Percentiles rank a stretch among this genome's conserved stretches.
Conservation (phyloP, 139 green algal genomes). For the Deuterostichococcus epilithicus region DNA sequence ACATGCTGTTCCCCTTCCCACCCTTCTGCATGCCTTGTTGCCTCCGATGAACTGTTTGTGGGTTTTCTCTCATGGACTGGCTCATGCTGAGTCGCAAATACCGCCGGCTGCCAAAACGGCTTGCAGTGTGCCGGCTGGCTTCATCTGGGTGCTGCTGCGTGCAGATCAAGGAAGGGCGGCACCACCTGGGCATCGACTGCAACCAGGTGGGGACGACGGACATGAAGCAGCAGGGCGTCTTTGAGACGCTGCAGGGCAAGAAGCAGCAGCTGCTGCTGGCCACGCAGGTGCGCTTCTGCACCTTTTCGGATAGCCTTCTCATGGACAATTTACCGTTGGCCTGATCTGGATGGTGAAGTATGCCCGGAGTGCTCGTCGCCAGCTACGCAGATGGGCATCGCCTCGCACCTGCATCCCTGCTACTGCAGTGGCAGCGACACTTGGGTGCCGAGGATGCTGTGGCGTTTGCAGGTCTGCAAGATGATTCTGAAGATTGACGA, state of each 20-base stretch:
- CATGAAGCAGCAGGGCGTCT: conserved; percentile 98
- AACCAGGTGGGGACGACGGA: conserved; percentile 95
- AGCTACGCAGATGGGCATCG: neutral
- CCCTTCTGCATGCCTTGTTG: neutral
- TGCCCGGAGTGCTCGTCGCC: neutral
- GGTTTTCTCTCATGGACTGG: conserved; percentile 2
- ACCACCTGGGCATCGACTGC: conserved; percentile 96
- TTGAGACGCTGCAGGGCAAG: conserved; percentile 98
- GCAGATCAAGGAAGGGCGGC: conserved; percentile 81
- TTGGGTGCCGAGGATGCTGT: neutral
- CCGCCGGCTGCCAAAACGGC: neutral
- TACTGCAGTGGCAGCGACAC: neutral
- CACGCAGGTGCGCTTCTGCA: conserved; percentile 82
- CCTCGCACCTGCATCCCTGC: neutral
- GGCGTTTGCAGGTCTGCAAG: conserved; percentile 83
- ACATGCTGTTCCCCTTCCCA: no score
- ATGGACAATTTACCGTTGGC: no score
- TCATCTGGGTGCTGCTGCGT: conserved; percentile 34
- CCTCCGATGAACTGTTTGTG: conserved; percentile 2
- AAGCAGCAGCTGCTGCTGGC: conserved; percentile 98
- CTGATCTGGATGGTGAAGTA: conserved; percentile 20
- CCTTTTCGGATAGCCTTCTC: no score
- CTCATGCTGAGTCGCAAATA: neutral
- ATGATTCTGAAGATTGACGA: conserved; percentile 99
- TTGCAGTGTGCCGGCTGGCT: conserved; percentile 34